Base-by-base conservation (phyloP, 257 asterid genomes). In the Lycium barbarum region DNA sequence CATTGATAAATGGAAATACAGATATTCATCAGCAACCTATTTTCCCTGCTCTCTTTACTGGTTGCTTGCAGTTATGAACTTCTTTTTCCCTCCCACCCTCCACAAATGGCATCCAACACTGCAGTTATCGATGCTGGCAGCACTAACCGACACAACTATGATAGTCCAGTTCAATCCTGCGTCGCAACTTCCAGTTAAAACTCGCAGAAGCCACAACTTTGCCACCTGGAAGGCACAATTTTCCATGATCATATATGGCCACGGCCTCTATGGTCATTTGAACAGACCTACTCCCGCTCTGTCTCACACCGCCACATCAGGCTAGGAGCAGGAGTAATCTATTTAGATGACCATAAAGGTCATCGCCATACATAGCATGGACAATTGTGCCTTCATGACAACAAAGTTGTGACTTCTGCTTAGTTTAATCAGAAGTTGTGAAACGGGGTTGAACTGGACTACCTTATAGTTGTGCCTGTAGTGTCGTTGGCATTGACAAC, bases 51-150 rank as follows among this genome's bases (percentile, higher is more conserved):
- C 6, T 40, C 45, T 40, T 40, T 40, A 40, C 45, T 40, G 45
- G 45, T 40, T 40, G 4, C 45, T 40, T 5, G 4, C 45, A 40
- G 45, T 40, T 40, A 40, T 40, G 45, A 59, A 59, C 66, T 61
- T n/a, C 6, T 61, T 61, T 61, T n/a, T 20, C 68, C 5, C 68
- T 62, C 43, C 71, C 71, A 63, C 18, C 40, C 40, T 63, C 18
- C 71, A 63, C 71, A 63, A 26, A 63, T 63, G 43, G 71, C 71
- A 63, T 26, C 71, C 40, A 22, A 63, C 40, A 26, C 71, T 63
- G 26, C 40, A 63, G 43, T 63, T 63, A 65, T 65, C 70, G 0
- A 63, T 22, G 40, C 22, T 63, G 70, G 10, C 70, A 63, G 22
- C 70, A 63, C 17, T 22, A 63, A 22, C 70, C 40, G 15, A 5